These are phyloP conservation scores for Puccinia coronata DNA, from an alignment of 1,284 basidiomycete species.

Conservation along the genomic window DNA sequence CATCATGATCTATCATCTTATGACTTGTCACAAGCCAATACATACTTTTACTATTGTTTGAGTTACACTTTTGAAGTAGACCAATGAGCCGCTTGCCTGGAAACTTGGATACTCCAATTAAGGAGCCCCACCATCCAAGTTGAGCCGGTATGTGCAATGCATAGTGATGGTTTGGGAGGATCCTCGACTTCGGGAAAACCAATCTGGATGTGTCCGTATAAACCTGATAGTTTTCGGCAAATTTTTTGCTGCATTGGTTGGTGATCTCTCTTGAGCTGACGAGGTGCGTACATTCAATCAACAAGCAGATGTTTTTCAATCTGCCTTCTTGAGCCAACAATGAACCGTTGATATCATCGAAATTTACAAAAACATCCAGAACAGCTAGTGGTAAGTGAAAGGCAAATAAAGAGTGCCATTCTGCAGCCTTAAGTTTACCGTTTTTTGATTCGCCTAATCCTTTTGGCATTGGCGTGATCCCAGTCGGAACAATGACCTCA, in stretches of 20 bases:
- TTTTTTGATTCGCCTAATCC: constrained; percentile 44
- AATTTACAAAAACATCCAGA: neutral
- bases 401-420: constrained; percentile 50
- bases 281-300: constrained; percentile 49
- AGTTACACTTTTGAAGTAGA: constrained; percentile 49
- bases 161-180: constrained; percentile 51
- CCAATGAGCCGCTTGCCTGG: constrained; percentile 48
- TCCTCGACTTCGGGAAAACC: constrained; percentile 19
- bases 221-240: constrained; percentile 19
- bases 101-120: constrained; percentile 50
- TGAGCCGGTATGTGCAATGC: constrained; percentile 49
- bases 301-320: constrained; percentile 40
- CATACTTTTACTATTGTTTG: no score
- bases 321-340: neutral
- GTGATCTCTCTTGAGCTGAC: constrained; percentile 30
- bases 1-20: no score
- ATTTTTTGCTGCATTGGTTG: constrained; percentile 21
- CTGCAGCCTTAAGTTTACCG: constrained; percentile 51
- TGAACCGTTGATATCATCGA: no score
- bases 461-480: constrained; percentile 44
- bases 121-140: constrained; percentile 49
- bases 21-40: no score
- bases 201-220: constrained; percentile 23
- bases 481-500: constrained; percentile 47
- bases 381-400: constrained; percentile 47